phyloP scores from a whole-genome alignment of 495 filamentous ascomycete species.

The Penicillium crystallinum region DNA sequence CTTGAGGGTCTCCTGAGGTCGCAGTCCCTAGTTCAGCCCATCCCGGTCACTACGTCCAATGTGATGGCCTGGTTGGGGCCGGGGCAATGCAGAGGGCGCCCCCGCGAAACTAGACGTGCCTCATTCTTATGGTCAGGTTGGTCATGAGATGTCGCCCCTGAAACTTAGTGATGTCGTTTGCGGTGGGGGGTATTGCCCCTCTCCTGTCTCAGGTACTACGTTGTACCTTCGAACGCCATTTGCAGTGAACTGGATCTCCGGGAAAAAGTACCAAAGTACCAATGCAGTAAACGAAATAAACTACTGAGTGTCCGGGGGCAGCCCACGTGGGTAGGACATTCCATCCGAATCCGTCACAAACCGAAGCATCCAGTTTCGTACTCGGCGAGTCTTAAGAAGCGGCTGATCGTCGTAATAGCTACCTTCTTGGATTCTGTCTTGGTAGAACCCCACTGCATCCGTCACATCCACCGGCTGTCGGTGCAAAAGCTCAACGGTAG shows the following conservation, averaged over 20 bases:
- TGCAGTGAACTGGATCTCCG: background rate
- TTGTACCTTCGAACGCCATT: background rate
- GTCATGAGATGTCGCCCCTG: conserved; percentile 23
- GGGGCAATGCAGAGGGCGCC: conserved; percentile 13
- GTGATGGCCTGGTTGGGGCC: conserved; percentile 9
- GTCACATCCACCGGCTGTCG: conserved; percentile 36
- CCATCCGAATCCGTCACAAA: conserved; percentile 55
- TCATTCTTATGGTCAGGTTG: conserved; percentile 11
- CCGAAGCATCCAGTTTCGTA: conserved; percentile 66
- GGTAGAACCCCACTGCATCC: conserved; percentile 37
- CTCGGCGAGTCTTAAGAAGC: conserved; percentile 58
- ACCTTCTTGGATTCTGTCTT: conserved; percentile 7
- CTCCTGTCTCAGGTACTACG: background rate
- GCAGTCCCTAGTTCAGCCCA: background rate
- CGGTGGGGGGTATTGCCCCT: conserved; percentile 9
- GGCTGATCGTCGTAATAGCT: conserved; percentile 42
- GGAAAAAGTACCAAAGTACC: background rate
- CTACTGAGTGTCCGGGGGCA: conserved; percentile 50
- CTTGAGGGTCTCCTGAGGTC: background rate
- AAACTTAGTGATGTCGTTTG: background rate
- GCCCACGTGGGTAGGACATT: conserved; percentile 28
- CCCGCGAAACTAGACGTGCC: conserved; percentile 11
- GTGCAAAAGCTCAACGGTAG: conserved; percentile 65
- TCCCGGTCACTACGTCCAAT: conserved; percentile 8
- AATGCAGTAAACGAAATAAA: too few relatives aligned